A percentile compares a stretch with the other conserved stretches of the same genome.
Evolutionary conservation across 257 asterid genomes (phyloP).

Genomic region (Cruciata laevipes): DNA sequence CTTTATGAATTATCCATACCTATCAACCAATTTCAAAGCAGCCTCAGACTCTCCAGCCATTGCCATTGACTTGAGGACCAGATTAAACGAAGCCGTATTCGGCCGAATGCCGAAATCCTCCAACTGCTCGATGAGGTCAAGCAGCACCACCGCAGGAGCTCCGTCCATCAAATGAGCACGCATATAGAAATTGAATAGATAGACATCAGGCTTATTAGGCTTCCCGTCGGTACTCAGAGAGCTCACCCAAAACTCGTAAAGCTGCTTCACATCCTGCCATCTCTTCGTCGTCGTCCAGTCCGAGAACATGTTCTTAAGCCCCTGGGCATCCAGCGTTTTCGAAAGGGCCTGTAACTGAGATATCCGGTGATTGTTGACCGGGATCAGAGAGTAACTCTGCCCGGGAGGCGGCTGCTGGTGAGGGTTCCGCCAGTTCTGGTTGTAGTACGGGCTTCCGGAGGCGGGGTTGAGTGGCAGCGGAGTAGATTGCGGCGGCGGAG

Average conservation of each 20-base stretch:
- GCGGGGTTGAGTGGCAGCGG: constrained; percentile 79
- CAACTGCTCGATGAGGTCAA: constrained; percentile 51
- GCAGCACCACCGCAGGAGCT: constrained; percentile 45
- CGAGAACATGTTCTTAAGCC: constrained; percentile 50
- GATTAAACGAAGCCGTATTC: constrained; percentile 69
- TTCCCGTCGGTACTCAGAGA: constrained; percentile 63
- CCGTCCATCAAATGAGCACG: constrained; percentile 78
- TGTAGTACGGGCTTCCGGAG: constrained; percentile 65
- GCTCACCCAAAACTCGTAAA: constrained; percentile 70
- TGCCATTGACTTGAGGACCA: constrained; percentile 75
- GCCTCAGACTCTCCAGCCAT: constrained; percentile 49
- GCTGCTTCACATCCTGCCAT: constrained; percentile 69
- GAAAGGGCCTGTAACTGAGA: constrained; percentile 35
- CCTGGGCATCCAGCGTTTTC: constrained; percentile 40
- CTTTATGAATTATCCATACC: constrained; percentile 26
- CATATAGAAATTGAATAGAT: constrained; percentile 63
- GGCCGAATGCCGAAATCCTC: constrained; percentile 49
- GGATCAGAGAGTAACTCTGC: constrained; percentile 36
- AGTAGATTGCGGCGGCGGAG: constrained; percentile 18
- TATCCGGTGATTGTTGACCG: constrained; percentile 29
- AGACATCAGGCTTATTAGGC: constrained; percentile 75
- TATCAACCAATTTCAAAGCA: constrained; percentile 60
- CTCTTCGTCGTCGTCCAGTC: constrained; percentile 62
- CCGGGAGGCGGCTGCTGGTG: constrained; percentile 10
- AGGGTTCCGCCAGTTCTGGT: constrained; percentile 68